Base-by-base conservation (phyloP, 1,139 yeast genomes). In the Suhomyces terraborum region DNA sequence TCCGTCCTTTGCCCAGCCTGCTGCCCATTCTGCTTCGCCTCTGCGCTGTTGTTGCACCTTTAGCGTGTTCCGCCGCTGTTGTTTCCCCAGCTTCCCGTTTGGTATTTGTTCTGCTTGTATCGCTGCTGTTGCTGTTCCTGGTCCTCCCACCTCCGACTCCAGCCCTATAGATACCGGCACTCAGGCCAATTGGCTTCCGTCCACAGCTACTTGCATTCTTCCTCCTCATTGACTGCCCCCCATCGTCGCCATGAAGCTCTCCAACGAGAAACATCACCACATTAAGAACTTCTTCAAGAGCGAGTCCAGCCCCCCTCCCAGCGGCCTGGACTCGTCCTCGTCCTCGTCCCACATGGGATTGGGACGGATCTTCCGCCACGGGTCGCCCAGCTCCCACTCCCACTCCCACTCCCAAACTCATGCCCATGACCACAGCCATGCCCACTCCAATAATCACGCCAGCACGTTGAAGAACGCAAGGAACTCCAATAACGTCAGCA, bases 281-380 rank as follows among this genome's bases (percentile, higher is more conserved):
- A n/a, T 38, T 27, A 41, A 36, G 47, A 51, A 33, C 55, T 46
- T 41, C 39, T 58, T 58, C 52, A 52, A 49, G 42, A 48, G 47
- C 43, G 61, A 57, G n/a, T n/a, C n/a, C 17, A 23, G 36, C 6
- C 35, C 48, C 20, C 40, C 46, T 25, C 30, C 40, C 18, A 41
- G 10, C 8, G 32, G 17, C 24, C 32, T 20, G 32, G 32, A 30
- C 14, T 30, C 32, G 12, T 30, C 32, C 8, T 20, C 36, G 32
- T 27, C 25, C 28, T 29, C 34, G n/a, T 18, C 26, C 24, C 32
- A 25, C 17, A 19, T 20, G 7, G 66, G 66, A n/a, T 44, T 69
- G 24, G 49, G 62, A 29, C 66, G 63, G 47, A 36, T 56, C 31
- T 56, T 56, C 46, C 40, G 40, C 22, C 40, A 37, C 24, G 32